phyloP scores from a whole-genome alignment of 1,284 basidiomycete species.

The Cryptococcus jaspeensis region DNA sequence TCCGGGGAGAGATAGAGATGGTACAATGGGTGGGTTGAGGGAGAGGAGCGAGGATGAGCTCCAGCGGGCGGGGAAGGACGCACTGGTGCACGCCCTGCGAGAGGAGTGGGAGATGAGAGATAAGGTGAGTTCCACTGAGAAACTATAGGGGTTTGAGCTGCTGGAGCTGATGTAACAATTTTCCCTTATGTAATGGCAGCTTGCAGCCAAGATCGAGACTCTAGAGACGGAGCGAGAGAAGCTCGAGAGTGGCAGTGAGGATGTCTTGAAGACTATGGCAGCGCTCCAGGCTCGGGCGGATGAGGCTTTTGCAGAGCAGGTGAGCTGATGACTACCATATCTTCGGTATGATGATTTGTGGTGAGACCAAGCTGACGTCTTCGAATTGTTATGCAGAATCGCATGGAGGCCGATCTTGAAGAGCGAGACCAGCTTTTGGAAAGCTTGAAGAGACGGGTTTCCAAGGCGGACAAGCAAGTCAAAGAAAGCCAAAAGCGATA shows the following conservation, averaged over 20 bases:
- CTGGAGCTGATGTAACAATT: background rate
- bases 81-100: slow-evolving; percentile 31
- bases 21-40: slow-evolving; percentile 25
- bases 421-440: slow-evolving; percentile 41
- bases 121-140: slow-evolving; percentile 23
- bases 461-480: slow-evolving; percentile 34
- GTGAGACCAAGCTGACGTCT: background rate
- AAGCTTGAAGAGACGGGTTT: slow-evolving; percentile 25
- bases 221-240: slow-evolving; percentile 8
- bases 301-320: slow-evolving; percentile 38
- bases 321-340: slow-evolving; percentile 9
- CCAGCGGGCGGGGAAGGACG: slow-evolving; percentile 25
- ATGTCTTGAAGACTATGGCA: slow-evolving; percentile 9
- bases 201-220: slow-evolving; percentile 8
- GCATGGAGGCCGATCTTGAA: slow-evolving; percentile 44
- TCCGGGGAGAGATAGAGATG: slow-evolving; percentile 8
- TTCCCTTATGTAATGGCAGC: background rate
- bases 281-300: slow-evolving; percentile 29
- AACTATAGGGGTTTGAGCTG: background rate
- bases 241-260: slow-evolving; percentile 9
- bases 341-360: background rate
- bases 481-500: slow-evolving; percentile 37
- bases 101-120: slow-evolving; percentile 39
- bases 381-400: slow-evolving; percentile 15
- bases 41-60: slow-evolving; percentile 40